Percentiles rank a stretch among this genome's conserved stretches.
phyloP scores from a whole-genome alignment of 2,329 filamentous ascomycete species.

The Emergomyces africanus region DNA sequence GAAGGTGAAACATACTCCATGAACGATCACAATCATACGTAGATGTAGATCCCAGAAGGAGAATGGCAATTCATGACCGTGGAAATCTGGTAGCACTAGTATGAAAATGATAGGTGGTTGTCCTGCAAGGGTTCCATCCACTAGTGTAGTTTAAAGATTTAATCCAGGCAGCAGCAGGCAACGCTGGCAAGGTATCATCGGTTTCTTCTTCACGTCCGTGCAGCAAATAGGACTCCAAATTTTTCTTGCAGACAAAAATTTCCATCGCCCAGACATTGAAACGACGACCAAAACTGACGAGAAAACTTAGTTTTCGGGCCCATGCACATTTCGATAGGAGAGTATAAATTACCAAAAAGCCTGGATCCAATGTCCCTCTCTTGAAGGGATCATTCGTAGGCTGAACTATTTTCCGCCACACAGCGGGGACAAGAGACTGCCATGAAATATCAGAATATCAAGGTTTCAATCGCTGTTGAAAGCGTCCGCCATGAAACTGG shows the following conservation, averaged over 20 bases:
- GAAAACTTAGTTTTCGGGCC: background rate
- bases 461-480: background rate
- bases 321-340: background rate
- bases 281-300: background rate
- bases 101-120: background rate
- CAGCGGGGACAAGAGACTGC: background rate
- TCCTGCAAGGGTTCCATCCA: background rate
- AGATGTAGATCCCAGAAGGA: too few species aligned
- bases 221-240: background rate
- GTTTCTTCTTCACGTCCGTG: background rate
- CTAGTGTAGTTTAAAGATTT: background rate
- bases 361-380: background rate
- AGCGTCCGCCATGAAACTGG: background rate
- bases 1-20: background rate
- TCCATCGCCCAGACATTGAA: background rate
- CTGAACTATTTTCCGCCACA: background rate
- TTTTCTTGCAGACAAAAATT: background rate
- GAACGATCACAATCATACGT: background rate
- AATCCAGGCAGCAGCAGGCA: background rate
- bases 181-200: background rate
- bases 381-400: background rate
- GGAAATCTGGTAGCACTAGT: too few species aligned
- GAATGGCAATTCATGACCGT: too few species aligned
- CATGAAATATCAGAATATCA: background rate
- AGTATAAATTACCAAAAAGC: background rate